Percentiles rank a stretch among this genome's conserved stretches.
Conservation (phyloP, 169 alveolate genomes). For the Perkinsus chesapeaki region DNA sequence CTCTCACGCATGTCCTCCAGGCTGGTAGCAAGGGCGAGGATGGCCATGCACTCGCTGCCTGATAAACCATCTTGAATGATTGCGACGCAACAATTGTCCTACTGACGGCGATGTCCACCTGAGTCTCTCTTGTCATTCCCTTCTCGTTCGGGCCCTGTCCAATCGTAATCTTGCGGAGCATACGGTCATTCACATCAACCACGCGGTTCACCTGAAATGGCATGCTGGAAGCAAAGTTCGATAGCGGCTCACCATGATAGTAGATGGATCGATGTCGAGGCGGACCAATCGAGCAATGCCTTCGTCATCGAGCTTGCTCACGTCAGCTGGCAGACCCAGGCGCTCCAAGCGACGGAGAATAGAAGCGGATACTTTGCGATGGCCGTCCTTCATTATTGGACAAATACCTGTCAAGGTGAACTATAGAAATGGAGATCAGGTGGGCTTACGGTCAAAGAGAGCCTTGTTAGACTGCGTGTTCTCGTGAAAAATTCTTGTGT, state of each 20-base stretch:
- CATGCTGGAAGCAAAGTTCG: neutral
- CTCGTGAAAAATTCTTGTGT: slow-evolving; percentile 9
- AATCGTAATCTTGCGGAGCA: neutral
- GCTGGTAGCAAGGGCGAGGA: neutral
- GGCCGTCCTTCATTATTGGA: neutral
- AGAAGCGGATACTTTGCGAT: neutral
- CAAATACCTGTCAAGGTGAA: neutral
- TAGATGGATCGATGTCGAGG: slow-evolving; percentile 4
- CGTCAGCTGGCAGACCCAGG: neutral
- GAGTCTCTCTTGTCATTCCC: neutral
- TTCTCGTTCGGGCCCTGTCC: slow-evolving; percentile 3
- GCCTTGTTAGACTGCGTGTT: neutral
- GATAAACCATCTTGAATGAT: neutral
- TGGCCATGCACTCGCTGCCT: slow-evolving; percentile 14
- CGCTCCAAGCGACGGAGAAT: neutral
- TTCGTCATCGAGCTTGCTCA: neutral
- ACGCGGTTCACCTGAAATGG: neutral
- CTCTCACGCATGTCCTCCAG: slow-evolving; percentile 2
- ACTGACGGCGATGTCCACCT: neutral
- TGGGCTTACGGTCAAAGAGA: neutral
- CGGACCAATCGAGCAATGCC: neutral
- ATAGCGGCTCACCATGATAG: neutral
- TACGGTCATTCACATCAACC: slow-evolving; percentile 15
- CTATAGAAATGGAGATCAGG: neutral
- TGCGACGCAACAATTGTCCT: neutral